Evolutionary conservation across 192 early-diverging fungal species (phyloP).

Genomic region (Umbelopsis sp.): DNA sequence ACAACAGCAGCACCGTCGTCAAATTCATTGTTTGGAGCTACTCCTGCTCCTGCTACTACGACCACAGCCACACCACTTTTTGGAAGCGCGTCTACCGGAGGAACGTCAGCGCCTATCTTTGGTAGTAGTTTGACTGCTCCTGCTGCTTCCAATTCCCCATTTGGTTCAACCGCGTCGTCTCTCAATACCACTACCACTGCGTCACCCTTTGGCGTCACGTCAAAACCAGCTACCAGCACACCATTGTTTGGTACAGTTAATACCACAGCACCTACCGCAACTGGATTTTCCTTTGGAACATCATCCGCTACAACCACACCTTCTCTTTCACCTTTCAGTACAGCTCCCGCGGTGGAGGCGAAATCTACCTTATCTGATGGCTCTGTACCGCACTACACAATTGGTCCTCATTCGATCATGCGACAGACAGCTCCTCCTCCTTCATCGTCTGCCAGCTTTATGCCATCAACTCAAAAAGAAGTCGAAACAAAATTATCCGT

Average conservation of each 20-base stretch:
- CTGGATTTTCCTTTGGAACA: constrained; percentile 4
- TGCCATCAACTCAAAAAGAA: not conserved
- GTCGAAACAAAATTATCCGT: not conserved
- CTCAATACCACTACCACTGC: not conserved
- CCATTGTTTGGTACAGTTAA: not conserved
- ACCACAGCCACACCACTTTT: not conserved
- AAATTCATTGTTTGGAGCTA: not conserved
- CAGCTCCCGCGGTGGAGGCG: not conserved
- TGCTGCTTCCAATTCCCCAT: not conserved
- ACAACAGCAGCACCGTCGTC: not conserved
- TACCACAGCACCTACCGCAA: not conserved
- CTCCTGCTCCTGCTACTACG: not conserved
- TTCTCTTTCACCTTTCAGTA: not conserved
- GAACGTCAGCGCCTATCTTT: not conserved
- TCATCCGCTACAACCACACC: not conserved
- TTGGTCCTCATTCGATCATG: constrained; percentile 11
- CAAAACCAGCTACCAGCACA: not conserved
- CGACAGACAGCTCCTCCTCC: constrained; percentile 18
- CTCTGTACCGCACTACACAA: constrained; percentile 4
- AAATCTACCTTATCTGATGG: not conserved
- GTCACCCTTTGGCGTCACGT: not conserved
- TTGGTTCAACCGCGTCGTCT: not conserved
- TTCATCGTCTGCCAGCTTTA: not conserved
- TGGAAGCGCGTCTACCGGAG: not conserved
- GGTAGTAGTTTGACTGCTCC: not conserved